A percentile compares a stretch with the other conserved stretches of the same genome.
phyloP scores from a whole-genome alignment of 2,329 filamentous ascomycete species.

The Xylaria sp. region DNA sequence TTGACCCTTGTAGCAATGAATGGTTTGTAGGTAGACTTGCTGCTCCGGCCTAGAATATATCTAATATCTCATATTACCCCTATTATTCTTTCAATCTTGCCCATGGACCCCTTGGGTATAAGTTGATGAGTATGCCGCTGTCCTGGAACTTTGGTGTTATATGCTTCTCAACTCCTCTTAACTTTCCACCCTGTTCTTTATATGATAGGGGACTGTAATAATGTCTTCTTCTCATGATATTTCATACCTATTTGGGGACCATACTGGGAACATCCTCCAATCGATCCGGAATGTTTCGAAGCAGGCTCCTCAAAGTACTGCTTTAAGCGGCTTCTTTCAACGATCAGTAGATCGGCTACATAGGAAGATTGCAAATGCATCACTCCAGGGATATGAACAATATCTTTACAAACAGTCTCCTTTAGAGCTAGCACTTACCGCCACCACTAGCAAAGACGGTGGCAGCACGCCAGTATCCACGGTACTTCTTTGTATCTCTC shows the following conservation, averaged over 20 bases:
- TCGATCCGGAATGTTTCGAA: not conserved
- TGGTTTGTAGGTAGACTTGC: not conserved
- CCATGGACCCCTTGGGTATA: not conserved
- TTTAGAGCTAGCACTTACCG: not conserved
- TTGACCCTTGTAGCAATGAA: not conserved
- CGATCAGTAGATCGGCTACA: not conserved
- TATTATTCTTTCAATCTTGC: not conserved
- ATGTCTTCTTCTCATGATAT: not conserved
- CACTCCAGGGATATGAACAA: not conserved
- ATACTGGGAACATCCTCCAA: not conserved
- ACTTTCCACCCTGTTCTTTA: not conserved
- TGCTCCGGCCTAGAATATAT: not conserved
- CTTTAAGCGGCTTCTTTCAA: not conserved
- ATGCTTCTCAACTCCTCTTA: not conserved
- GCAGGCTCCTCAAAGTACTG: not conserved
- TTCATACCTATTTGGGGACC: conserved; percentile 3
- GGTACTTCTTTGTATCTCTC: not conserved
- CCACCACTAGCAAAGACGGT: not conserved
- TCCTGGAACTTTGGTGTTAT: too few species aligned
- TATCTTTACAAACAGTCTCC: not conserved
- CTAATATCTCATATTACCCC: not conserved
- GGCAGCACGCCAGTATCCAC: not conserved
- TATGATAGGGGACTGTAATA: not conserved
- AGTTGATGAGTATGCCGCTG: not conserved
- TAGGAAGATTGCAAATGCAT: not conserved